A percentile compares a stretch with the other conserved stretches of the same genome.
phyloP scores from a whole-genome alignment of 768 basidiomycete genomes.

The Sarcodon sp. region DNA sequence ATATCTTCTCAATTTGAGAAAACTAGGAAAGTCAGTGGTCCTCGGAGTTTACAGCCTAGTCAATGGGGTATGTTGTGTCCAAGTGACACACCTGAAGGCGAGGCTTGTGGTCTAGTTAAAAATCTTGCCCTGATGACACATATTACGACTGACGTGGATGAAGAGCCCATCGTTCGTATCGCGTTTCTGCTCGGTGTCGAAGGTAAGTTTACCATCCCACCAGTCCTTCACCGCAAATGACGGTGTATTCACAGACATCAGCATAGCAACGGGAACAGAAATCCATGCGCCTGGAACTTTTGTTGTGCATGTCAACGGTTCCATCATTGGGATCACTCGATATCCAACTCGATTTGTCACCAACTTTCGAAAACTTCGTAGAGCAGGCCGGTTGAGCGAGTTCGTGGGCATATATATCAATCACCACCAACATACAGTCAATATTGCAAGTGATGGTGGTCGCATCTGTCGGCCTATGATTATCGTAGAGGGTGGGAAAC shows the following conservation, averaged over 20 bases:
- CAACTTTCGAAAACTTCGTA: slow-evolving; percentile 85
- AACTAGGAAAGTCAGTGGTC: slow-evolving; percentile 96
- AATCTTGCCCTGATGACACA: slow-evolving; percentile 99
- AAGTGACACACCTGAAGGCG: slow-evolving; percentile 98
- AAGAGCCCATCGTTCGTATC: slow-evolving; percentile 81
- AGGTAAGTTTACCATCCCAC: slow-evolving; percentile 33
- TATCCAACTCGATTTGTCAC: slow-evolving; percentile 75
- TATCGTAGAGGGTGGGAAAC: slow-evolving; percentile 75
- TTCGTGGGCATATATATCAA: slow-evolving; percentile 97
- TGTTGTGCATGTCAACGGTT: slow-evolving; percentile 94
- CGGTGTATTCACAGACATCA: slow-evolving; percentile 50
- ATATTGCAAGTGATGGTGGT: slow-evolving; percentile 95
- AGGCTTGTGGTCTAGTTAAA: slow-evolving; percentile 97
- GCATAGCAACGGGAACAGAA: slow-evolving; percentile 84
- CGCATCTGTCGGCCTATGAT: slow-evolving; percentile 97
- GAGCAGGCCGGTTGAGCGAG: slow-evolving; percentile 86
- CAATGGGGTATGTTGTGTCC: slow-evolving; percentile 99
- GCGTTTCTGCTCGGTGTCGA: slow-evolving; percentile 96
- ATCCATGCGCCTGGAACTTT: slow-evolving; percentile 90
- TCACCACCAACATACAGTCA: slow-evolving; percentile 87
- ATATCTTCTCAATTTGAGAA: slow-evolving; percentile 99
- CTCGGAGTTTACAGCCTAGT: slow-evolving; percentile 91
- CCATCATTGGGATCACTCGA: slow-evolving; percentile 86
- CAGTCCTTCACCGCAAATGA: neutral
- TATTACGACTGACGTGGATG: slow-evolving; percentile 97